Percentiles rank a stretch among this genome's conserved stretches.
These are phyloP conservation scores for Obba rivulosa DNA, from an alignment of 768 basidiomycete species.

Conservation along the genomic window DNA sequence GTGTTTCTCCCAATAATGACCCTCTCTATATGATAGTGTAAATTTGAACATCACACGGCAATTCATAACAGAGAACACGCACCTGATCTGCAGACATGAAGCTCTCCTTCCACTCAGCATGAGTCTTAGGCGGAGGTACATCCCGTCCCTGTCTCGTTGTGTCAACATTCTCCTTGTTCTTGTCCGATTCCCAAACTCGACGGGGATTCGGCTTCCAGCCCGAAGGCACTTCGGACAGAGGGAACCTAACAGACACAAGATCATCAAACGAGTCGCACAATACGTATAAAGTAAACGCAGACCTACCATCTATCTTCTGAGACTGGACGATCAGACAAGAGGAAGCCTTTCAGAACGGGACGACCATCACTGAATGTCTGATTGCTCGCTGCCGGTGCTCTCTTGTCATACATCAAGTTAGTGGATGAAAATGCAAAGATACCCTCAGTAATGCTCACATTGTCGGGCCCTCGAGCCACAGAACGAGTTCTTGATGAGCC, in stretches of 20 bases:
- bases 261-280: constrained; percentile 9
- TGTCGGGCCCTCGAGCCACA: constrained; percentile 1
- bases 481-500: constrained; percentile 23
- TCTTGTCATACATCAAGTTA: constrained; percentile 10
- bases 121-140: constrained; percentile 23
- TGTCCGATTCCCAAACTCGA: constrained; percentile 59
- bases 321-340: constrained; percentile 59
- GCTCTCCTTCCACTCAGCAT: constrained; percentile 50
- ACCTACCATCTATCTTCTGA: constrained; percentile 65
- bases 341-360: constrained; percentile 71
- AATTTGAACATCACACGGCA: background rate
- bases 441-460: constrained; percentile 4
- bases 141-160: constrained; percentile 23
- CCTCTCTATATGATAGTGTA: constrained; percentile 55
- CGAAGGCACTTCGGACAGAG: constrained; percentile 72
- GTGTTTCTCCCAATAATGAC: constrained; percentile 74
- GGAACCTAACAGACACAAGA: constrained; percentile 53
- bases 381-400: constrained; percentile 13
- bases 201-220: constrained; percentile 85
- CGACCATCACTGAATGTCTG: constrained; percentile 70
- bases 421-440: background rate
- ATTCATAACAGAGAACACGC: background rate
- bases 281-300: constrained; percentile 7
- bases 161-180: constrained; percentile 28
- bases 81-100: constrained; percentile 71